A percentile compares a stretch with the other conserved stretches of the same genome.
phyloP scores from a whole-genome alignment of 108 stramenopile genomes.

The Nitzschia sp. region DNA sequence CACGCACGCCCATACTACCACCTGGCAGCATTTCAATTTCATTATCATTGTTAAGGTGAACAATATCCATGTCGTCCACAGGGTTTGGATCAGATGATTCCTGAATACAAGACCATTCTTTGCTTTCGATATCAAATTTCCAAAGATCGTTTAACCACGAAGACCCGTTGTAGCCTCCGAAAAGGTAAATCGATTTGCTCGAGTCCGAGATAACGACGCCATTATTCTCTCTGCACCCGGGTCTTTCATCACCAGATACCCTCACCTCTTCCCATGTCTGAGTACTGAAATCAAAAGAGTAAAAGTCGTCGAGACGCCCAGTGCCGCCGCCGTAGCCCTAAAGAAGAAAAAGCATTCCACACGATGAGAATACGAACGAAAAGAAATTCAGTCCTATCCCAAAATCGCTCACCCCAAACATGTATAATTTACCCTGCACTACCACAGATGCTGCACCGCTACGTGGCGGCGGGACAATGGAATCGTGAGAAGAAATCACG shows the following conservation, averaged over 20 bases:
- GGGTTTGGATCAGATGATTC: conserved; percentile 53
- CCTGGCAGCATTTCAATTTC: conserved; percentile 3
- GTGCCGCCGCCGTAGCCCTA: conserved; percentile 64
- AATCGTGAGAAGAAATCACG: conserved; percentile 11
- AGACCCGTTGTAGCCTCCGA: conserved; percentile 84
- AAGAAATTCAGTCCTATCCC: too few species aligned
- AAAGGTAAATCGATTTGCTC: conserved; percentile 74
- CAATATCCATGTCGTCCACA: conserved; percentile 9
- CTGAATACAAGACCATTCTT: conserved; percentile 80
- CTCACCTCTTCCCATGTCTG: conserved; percentile 71
- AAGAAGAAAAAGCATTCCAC: background rate
- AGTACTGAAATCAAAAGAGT: conserved; percentile 68
- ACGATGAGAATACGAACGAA: background rate
- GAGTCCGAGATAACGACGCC: conserved; percentile 69
- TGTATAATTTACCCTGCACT: conserved; percentile 73
- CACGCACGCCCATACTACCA: conserved; percentile 17
- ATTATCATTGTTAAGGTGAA: background rate
- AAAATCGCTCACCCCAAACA: conserved; percentile 55
- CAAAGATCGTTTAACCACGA: conserved; percentile 92
- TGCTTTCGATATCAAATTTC: conserved; percentile 80
- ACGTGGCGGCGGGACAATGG: conserved; percentile 74
- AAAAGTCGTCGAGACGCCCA: conserved; percentile 91
- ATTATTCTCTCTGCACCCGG: conserved; percentile 87
- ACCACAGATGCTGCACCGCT: conserved; percentile 90
- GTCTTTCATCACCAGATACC: conserved; percentile 63